Base-by-base conservation (phyloP, 305 asterid species). In the Lippia alba region DNA sequence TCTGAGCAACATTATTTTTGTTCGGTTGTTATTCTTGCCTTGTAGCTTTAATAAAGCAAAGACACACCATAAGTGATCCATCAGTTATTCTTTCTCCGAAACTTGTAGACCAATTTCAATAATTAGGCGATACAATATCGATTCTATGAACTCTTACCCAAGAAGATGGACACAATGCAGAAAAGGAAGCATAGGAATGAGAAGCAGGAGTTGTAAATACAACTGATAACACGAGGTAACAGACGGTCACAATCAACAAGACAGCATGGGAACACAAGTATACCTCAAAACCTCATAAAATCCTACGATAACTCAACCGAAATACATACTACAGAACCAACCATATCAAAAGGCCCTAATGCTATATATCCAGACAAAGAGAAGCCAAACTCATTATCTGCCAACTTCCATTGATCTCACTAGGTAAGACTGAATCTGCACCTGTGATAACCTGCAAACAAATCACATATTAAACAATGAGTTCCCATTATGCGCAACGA, bases 401-500 rank as follows among this genome's bases (percentile, higher is more conserved):
- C 67, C 71, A 24, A 0, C 63, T 55, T 17, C 40, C 12, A 45
- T 14, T 56, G n/a, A 46, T 32, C 70, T 33, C 57, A 58, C 81
- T 82, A 87, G 62, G 78, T 64, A 33, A 86, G 87, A 61, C 73
- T 12, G 74, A 86, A 93, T 74, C 89, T 82, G 79, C 97, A 93
- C 41, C 79, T 92, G 3, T 84, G 78, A 75, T 89, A 91, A 78
- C 97, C 97, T 93, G 97, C 90, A 84, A 74, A 6, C 54, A 4
- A 8, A 57, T 40, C 12, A 30, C 0, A 15, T 11, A 3, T n/a
- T 48, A 4, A 8, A 16, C 32, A 8, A 0, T 8, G 15, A 55
- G 2, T 55, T 51, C 17, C 6, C 48, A 17, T 20, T 61, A 53
- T 45, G 11, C 11, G 65, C 53, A 55, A 44, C 12, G 49, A 8